Evolutionary conservation across 768 basidiomycete species (phyloP), one percentile per base, ranked within the genome.

Genomic region (Boletus tomentosulus): DNA sequence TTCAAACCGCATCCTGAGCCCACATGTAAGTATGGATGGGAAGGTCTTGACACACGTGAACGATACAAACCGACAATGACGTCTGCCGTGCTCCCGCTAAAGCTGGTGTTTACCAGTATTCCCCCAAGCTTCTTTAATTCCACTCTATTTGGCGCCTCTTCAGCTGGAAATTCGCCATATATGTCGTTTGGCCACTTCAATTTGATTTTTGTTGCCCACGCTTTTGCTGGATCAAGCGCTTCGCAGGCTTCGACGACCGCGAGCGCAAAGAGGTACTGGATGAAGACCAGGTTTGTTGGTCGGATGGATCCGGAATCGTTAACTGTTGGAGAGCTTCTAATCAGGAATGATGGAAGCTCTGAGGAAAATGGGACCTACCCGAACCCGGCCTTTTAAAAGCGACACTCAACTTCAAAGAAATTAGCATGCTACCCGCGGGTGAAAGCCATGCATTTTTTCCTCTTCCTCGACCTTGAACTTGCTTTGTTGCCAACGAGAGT

Each of bases 131-230:
- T 98, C 70, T 80, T 85, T 53, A 71, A 70, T 59, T 82, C 81
- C 19, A 72, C 73, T 1, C 38, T 43, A 22, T 33, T 56, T 35
- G 27, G 6, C 6, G 49, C 12, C 5, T 73, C 74, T 2, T 67
- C 74, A 4, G 68, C 72, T 33, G 74, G 82, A 38, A 77, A 74
- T 38, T 84, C 77, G 2, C 85, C 88, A 62, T 98, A 98, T 4
- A 99, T 74, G 62, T 98, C 97, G 63, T 98, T 98, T 19, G 96
- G 97, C 97, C 97, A 98, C 68, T 98, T 98, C 25, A 98, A 73
- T 38, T 85, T 77, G 11, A 97, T 80, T 13, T 76, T 75, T 3
- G 81, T 71, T 12, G 82, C 85, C 48, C 73, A 75, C 33, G 16
- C 24, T 52, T 67, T 24, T 43, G 53, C 82, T 0, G 86, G 74